phyloP scores from a whole-genome alignment of 306 rosid genomes.

The Datisca glomerata region DNA sequence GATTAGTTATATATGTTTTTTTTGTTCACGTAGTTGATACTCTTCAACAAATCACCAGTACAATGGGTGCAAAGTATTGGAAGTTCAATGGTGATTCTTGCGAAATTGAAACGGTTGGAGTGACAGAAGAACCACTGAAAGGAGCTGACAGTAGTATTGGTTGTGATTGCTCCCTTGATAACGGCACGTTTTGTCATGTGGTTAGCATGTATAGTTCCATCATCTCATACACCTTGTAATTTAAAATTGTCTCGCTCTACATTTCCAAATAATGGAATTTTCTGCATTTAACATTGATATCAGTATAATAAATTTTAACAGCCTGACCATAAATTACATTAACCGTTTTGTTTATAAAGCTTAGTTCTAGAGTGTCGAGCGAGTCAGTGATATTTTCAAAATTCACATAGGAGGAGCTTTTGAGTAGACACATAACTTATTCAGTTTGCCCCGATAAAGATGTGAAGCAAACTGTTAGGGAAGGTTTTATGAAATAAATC shows the following conservation, averaged over 20 bases:
- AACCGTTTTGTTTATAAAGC: too few species aligned
- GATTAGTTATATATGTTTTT: conserved; percentile 11
- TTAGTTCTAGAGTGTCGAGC: too few species aligned
- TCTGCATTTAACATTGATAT: too few species aligned
- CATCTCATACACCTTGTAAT: conserved; percentile 18
- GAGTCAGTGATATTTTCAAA: too few species aligned
- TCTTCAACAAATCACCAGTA: conserved; percentile 48
- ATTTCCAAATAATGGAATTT: not conserved
- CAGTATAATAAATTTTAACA: too few species aligned
- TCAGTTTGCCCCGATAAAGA: too few species aligned
- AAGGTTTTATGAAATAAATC: too few species aligned
- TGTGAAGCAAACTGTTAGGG: too few species aligned
- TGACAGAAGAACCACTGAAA: conserved; percentile 27
- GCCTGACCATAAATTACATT: too few species aligned
- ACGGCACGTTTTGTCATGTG: conserved; percentile 48
- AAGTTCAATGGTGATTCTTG: conserved; percentile 48
- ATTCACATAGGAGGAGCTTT: too few species aligned
- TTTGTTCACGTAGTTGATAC: conserved; percentile 41
- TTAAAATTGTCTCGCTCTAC: conserved; percentile 6
- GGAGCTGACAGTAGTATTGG: conserved; percentile 21
- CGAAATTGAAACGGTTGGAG: conserved; percentile 38
- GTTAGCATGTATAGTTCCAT: conserved; percentile 44
- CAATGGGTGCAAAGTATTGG: conserved; percentile 67
- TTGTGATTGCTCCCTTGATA: conserved; percentile 40
- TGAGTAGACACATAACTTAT: too few species aligned